phyloP scores from a whole-genome alignment of 805 yeast genomes.

The Torulaspora indica region DNA sequence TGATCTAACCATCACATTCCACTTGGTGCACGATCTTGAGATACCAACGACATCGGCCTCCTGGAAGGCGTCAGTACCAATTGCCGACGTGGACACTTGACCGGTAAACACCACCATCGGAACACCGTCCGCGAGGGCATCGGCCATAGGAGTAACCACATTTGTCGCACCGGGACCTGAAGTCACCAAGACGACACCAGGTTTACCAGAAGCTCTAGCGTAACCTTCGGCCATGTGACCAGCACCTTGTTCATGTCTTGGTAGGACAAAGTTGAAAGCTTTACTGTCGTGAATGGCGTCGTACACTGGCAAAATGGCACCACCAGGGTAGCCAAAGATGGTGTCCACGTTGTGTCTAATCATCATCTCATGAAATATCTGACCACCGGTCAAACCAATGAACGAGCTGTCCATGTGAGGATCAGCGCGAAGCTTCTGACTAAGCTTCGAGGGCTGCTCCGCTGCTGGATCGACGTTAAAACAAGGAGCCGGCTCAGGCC shows the following conservation, averaged over 20 bases:
- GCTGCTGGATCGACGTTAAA: constrained; percentile 28
- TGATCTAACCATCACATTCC: constrained; percentile 97
- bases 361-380: constrained; percentile 99
- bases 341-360: constrained; percentile 91
- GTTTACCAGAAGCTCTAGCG: constrained; percentile 90
- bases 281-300: constrained; percentile 94
- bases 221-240: constrained; percentile 99
- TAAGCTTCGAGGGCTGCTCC: constrained; percentile 13
- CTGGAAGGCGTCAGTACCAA: constrained; percentile 98
- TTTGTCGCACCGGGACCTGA: constrained; percentile 99
- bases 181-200: constrained; percentile 97
- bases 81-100: constrained; percentile 91
- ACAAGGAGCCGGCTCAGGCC: constrained; percentile 39
- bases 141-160: constrained; percentile 97
- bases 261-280: constrained; percentile 83
- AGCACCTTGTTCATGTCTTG: constrained; percentile 98
- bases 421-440: constrained; percentile 8
- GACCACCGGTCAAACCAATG: constrained; percentile 97
- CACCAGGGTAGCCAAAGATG: constrained; percentile 97
- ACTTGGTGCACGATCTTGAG: constrained; percentile 94
- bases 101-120: constrained; percentile 97
- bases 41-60: constrained; percentile 98
- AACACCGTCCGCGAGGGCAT: constrained; percentile 94
- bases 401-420: constrained; percentile 70
- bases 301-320: constrained; percentile 95